Base-by-base conservation (phyloP, 257 asterid species). In the Capsicum baccatum region DNA sequence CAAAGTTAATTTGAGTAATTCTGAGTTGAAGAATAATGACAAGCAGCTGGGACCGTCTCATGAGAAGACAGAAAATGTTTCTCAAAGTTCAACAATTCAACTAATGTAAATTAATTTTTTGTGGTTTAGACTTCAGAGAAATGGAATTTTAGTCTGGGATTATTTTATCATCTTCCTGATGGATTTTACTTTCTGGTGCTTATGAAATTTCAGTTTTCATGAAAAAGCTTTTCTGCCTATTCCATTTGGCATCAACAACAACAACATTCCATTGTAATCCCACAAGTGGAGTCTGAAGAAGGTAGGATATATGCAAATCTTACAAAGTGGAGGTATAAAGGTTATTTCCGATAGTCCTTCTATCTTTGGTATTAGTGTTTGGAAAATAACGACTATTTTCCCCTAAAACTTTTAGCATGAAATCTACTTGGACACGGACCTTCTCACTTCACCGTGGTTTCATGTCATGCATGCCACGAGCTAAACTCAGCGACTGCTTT, bases 41-140 rank as follows among this genome's bases (percentile, higher is more conserved):
- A 54, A 54, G 16, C 82, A 78, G 66, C 13, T 54, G 82, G 52
- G 15, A n/a, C 19, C 8, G 8, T 54, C 82, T 26, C 66, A 78
- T 14, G 66, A 78, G 35, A 78, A 54, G 9, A 54, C 33, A 78
- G 52, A 78, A 21, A 78, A 78, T 33, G 52, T 78, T 78, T 3
- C 82, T 78, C 66, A 21, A 52, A 76, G 8, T 76, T 15, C 81
- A 52, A 13, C 63, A 26, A 76, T 78, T 54, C 63, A 78, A 35
- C 48, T 78, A 21, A 78, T 78, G 81, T 52, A 78, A 78, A 78
- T 76, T 16, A 0, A 26, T 26, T 1, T n/a, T 50, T 52, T 78
- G 50, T 54, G 81, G 79, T 47, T 70, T 64, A 44, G 58, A 71
- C 82, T 78, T 78, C 4, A 14, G 82, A 78, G 21, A 54, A 52